phyloP scores from a whole-genome alignment of 2,329 filamentous ascomycete genomes.

The Xylariomycetidae sp. region DNA sequence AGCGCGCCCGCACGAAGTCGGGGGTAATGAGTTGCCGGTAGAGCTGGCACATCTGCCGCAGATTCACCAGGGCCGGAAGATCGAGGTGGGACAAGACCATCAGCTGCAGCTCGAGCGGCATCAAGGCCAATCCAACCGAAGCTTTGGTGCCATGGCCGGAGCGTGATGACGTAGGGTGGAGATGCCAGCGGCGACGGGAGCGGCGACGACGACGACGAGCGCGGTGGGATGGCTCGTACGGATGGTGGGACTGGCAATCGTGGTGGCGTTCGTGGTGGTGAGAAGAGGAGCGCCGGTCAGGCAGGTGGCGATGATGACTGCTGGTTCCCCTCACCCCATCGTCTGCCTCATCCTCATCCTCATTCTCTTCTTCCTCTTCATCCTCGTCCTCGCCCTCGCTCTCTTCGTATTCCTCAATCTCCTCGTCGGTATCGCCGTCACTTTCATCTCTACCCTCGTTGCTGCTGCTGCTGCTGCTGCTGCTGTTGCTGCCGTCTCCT shows the following conservation, averaged over 20 bases:
- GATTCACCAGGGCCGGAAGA: slow-evolving; percentile 16
- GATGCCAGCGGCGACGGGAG: neutral
- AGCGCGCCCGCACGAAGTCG: slow-evolving; percentile 19
- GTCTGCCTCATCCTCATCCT: too few species aligned
- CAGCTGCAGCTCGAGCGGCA: slow-evolving; percentile 23
- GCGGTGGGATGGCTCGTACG: too few species aligned
- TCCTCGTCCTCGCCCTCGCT: too few species aligned
- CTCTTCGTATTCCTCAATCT: too few species aligned
- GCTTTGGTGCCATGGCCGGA: slow-evolving; percentile 2
- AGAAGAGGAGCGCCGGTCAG: too few species aligned
- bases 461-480: too few species aligned
- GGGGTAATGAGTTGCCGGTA: slow-evolving; percentile 22
- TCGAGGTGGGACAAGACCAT: slow-evolving; percentile 22
- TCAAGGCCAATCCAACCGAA: slow-evolving; percentile 12
- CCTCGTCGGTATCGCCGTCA: too few species aligned
- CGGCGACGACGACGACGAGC: neutral
- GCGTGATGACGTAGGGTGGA: neutral
- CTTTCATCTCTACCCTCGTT: too few species aligned
- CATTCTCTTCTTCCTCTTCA: too few species aligned
- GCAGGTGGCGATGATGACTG: too few species aligned
- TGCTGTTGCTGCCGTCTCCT: too few species aligned
- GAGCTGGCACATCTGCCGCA: slow-evolving; percentile 17
- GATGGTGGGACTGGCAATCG: neutral
- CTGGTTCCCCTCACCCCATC: too few species aligned
- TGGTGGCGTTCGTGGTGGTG: neutral